phyloP scores from a whole-genome alignment of 345 rosid species.

The Hypericum androsaemum region DNA sequence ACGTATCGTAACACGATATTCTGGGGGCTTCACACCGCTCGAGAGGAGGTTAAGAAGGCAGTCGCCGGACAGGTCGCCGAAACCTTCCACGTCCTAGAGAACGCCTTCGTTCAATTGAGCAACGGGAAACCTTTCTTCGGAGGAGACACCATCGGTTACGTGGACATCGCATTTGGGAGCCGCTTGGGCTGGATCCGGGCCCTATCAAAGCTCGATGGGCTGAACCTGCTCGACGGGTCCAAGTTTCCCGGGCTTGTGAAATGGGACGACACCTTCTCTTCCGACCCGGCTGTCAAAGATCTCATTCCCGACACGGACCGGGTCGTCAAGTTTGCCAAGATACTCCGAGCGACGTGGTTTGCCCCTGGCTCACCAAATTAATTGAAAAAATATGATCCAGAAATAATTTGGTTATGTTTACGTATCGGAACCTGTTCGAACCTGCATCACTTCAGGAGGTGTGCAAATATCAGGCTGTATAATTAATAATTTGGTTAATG shows the following conservation, averaged over 20 bases:
- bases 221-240: no score
- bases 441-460: no score
- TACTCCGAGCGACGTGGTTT: slow-evolving; percentile 12
- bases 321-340: slow-evolving; percentile 44
- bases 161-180: neutral
- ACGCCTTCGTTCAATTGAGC: slow-evolving; percentile 14
- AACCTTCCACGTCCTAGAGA: slow-evolving; percentile 40
- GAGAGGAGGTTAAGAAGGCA: slow-evolving; percentile 32
- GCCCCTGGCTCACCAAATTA: no score
- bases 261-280: slow-evolving; percentile 47
- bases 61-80: slow-evolving; percentile 21
- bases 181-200: slow-evolving; percentile 47
- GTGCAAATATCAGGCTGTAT: no score
- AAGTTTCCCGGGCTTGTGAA: no score
- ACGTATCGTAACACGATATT: slow-evolving; percentile 45
- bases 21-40: slow-evolving; percentile 12
- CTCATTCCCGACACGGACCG: slow-evolving; percentile 54
- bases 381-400: no score
- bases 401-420: no score
- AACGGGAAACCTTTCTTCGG: neutral
- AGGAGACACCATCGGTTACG: neutral
- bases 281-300: slow-evolving; percentile 43
- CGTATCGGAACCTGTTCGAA: no score
- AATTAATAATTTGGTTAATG: no score
- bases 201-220: slow-evolving; percentile 22